Evolutionary conservation across 2,329 filamentous ascomycete genomes (phyloP), one percentile per base, ranked within the genome.

Genomic region (Calonectria hawksworthii): DNA sequence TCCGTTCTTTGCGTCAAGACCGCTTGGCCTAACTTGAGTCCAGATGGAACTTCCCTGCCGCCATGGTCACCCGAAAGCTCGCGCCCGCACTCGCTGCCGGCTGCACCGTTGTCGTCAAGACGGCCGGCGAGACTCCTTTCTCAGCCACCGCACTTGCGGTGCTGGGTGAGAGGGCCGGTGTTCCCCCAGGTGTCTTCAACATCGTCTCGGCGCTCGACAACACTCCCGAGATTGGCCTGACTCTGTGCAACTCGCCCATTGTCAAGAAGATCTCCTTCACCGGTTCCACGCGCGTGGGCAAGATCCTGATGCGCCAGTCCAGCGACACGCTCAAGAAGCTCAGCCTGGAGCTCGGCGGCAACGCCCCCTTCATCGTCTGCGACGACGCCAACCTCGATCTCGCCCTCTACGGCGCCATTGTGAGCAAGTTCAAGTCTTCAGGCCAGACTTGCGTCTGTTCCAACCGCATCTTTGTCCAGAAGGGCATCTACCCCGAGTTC

Each of bases 391-490:
- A 95, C 80, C 85, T 95, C 14, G 93, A 95, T 59, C 84, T 86
- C 13, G 94, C 94, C 2, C 92, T 95, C 75, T 86, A 67, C 86
- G 89, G 76, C 82, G 86, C 94, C 44, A 90, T 98, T 67, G 87
- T 92, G 26, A 94, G 91, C 81, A 98, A 98, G 85, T 98, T 98
- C 91, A 93, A 96, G 72, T 94, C 92, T 32, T 96, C 94, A 0
- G 96, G 96, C 41, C 96, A 98, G 88, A 98, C 96, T 0, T 98
- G 96, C 83, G 95, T 98, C 18, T 95, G 93, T 81, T 93, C 94
- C 8, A 96, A 96, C 86, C 89, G 94, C 23, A 90, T 96, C 75
- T 95, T 93, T 83, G 89, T 96, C 6, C 94, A 96, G 84, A 87
- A 89, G 54, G 92, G 90, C 71, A 90, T 96, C 82, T 94, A 96